Percentiles rank a stretch among this genome's conserved stretches.
These are phyloP conservation scores for Esteya vermicola DNA, from an alignment of 2,329 filamentous ascomycete species.

Conservation along the genomic window DNA sequence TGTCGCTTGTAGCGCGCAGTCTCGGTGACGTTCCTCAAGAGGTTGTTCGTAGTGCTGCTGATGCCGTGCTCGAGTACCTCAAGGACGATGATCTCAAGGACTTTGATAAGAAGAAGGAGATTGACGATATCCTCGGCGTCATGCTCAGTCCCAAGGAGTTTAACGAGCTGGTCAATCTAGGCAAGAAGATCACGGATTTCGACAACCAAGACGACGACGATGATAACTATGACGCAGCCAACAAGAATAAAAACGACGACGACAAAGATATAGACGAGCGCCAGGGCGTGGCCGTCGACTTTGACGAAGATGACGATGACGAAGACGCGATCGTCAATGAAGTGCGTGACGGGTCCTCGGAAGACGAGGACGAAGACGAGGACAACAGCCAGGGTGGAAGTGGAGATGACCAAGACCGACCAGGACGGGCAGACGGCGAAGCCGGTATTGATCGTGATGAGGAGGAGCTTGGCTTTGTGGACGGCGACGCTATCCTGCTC, in stretches of 20 bases:
- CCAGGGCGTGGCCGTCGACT: slow-evolving; percentile 94
- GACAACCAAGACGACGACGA: slow-evolving; percentile 94
- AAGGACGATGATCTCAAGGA: slow-evolving; percentile 96
- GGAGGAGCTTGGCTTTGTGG: slow-evolving; percentile 34
- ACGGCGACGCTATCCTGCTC: slow-evolving; percentile 69
- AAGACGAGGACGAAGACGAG: slow-evolving; percentile 65
- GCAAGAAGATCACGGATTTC: slow-evolving; percentile 98
- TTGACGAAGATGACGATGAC: slow-evolving; percentile 84
- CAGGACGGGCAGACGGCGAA: slow-evolving; percentile 35
- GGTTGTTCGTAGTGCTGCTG: slow-evolving; percentile 83
- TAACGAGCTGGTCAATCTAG: slow-evolving; percentile 89
- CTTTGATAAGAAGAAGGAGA: slow-evolving; percentile 94
- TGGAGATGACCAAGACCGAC: slow-evolving; percentile 38
- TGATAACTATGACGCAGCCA: slow-evolving; percentile 62
- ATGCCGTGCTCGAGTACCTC: slow-evolving; percentile 77
- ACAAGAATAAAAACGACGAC: slow-evolving; percentile 40
- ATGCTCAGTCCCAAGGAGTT: slow-evolving; percentile 79
- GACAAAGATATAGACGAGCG: slow-evolving; percentile 78
- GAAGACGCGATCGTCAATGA: slow-evolving; percentile 68
- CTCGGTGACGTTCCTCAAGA: slow-evolving; percentile 89
- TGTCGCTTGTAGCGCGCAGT: slow-evolving; percentile 76
- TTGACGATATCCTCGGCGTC: slow-evolving; percentile 83
- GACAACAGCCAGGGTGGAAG: too few relatives aligned
- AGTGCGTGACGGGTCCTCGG: slow-evolving; percentile 75
- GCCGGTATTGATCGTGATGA: slow-evolving; percentile 32